Conservation (phyloP, 73 alveolate species). For the Paramecium sonneborni region DNA sequence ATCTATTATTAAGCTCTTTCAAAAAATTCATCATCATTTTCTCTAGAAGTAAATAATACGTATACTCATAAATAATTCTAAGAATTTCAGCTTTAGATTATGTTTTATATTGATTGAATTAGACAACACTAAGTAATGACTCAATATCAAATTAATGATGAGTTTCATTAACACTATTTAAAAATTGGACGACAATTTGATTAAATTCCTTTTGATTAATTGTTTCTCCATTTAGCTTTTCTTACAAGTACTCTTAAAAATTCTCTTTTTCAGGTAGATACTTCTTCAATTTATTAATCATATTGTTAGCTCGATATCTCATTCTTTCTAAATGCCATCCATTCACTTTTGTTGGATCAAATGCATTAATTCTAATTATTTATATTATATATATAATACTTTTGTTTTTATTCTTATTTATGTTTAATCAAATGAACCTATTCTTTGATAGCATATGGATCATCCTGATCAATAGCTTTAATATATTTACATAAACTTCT, state of each 20-base stretch:
- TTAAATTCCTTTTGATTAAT: slow-evolving; percentile 39
- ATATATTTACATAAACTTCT: slow-evolving; percentile 42
- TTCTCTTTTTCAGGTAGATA: slow-evolving; percentile 5
- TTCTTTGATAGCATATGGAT: background rate
- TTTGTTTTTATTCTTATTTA: background rate
- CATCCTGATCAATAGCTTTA: background rate
- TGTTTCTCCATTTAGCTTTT: background rate
- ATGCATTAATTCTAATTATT: background rate
- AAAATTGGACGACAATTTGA: slow-evolving; percentile 1
- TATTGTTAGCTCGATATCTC: slow-evolving; percentile 49
- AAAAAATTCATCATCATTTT: slow-evolving; percentile 52
- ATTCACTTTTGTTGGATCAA: slow-evolving; percentile 39
- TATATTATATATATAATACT: background rate
- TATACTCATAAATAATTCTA: slow-evolving; percentile 68
- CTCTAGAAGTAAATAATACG: background rate
- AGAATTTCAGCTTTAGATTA: slow-evolving; percentile 59
- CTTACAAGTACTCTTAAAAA: slow-evolving; percentile 51
- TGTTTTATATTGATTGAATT: slow-evolving; percentile 53
- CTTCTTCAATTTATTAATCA: slow-evolving; percentile 47
- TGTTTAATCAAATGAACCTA: background rate
- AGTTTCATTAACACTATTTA: slow-evolving; percentile 57
- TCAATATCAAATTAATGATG: slow-evolving; percentile 67
- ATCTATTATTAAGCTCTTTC: slow-evolving; percentile 38
- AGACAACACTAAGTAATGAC: slow-evolving; percentile 56
- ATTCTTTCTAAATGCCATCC: slow-evolving; percentile 64